Conservation (phyloP, 768 basidiomycete genomes). For the Ramaria rubella region DNA sequence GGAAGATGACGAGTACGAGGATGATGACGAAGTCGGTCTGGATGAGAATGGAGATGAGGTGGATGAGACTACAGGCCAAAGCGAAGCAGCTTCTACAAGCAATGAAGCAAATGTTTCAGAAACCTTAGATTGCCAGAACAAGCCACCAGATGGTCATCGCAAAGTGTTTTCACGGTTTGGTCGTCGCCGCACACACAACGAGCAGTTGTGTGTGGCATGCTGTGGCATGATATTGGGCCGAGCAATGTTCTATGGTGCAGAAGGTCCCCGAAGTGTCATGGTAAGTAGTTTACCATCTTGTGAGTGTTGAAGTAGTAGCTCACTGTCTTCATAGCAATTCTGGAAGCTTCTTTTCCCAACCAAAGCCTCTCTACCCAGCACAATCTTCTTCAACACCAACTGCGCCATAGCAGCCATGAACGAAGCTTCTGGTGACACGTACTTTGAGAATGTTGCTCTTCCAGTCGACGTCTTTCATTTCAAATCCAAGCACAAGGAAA, state of each 20-base stretch:
- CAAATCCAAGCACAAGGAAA: conserved; percentile 19
- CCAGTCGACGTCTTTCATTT: conserved; percentile 21
- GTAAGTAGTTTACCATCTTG: conserved; percentile 14
- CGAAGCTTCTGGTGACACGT: conserved; percentile 8
- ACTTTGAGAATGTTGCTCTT: conserved; percentile 11
- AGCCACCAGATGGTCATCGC: conserved; percentile 18
- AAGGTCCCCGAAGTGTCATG: conserved; percentile 24
- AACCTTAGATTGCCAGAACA: conserved; percentile 14
- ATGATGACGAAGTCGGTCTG: not conserved
- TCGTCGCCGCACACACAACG: conserved; percentile 28
- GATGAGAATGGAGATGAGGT: conserved; percentile 6
- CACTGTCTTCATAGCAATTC: conserved; percentile 16
- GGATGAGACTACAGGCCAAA: not conserved
- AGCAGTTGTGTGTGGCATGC: conserved; percentile 25
- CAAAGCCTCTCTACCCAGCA: conserved; percentile 18
- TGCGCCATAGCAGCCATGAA: conserved; percentile 18
- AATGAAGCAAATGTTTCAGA: too few species aligned
- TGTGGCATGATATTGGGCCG: conserved; percentile 29
- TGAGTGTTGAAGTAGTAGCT: not conserved
- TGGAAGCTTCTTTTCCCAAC: conserved; percentile 21
- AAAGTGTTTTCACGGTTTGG: conserved; percentile 24
- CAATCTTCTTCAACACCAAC: conserved; percentile 28
- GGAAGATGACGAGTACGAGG: conserved; percentile 16
- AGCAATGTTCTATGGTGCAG: conserved; percentile 28
- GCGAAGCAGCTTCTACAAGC: too few species aligned